Base-by-base conservation (phyloP, 2,329 filamentous ascomycete species). In the Kalaharituber pfeilii region DNA sequence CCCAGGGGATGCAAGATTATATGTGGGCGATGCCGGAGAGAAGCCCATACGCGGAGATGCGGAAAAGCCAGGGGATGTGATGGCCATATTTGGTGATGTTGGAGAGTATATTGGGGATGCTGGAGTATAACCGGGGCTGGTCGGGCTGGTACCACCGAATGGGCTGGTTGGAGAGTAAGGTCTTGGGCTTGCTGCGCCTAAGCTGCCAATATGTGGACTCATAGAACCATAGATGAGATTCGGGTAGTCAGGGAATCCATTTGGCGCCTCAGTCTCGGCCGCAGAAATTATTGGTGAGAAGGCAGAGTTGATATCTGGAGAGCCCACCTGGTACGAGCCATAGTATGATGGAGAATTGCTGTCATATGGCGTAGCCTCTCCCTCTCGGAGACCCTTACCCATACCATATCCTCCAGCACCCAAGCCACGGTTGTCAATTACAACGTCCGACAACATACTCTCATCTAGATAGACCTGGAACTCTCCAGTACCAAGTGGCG, bases 401-500 rank as follows among this genome's bases (percentile, higher is more conserved):
- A 82, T 75, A 57, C 82, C 80, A 55, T 77, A 76, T 56, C 81
- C 82, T 71, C 87, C 88, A 13, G 82, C 81, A 27, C 59, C 60
- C 9, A 55, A 59, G 72, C 82, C 86, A 67, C 84, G 81, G 68
- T 94, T 94, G 69, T 94, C 88, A 50, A 86, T 87, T 56, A 94
- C 87, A 65, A 94, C 86, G 18, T 88, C 94, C 68, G 93, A 86
- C 44, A 96, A 78, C 86, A 98, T 94, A 70, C 84, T 84, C 60
- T 87, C 87, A 67, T 98, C 93, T 62, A 98, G 76, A 62, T 88
- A 80, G 53, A 96, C 81, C 60, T 98, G 87, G 64, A 98, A 89
- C 69, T 94, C 87, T 60, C 91, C 91, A 55, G 93, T 98, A 59
- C 91, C 91, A 76, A 94, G 89, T 27, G 93, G 91, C 4, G 93